These are phyloP conservation scores for Pseudopithomyces maydicus DNA, from an alignment of 2,329 filamentous ascomycete species.

Conservation along the genomic window DNA sequence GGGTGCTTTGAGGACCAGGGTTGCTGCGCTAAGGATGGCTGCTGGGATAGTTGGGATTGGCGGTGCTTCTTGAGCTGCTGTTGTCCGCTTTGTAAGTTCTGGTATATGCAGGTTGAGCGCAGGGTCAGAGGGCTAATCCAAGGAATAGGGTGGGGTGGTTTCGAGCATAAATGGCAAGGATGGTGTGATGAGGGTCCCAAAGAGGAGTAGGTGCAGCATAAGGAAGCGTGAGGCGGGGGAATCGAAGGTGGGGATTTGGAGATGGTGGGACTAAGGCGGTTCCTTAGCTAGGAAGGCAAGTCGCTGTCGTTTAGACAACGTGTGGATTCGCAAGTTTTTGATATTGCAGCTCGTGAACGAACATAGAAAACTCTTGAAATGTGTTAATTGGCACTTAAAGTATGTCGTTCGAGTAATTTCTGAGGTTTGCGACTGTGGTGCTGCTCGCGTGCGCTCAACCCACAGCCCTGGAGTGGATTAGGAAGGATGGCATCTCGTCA, in stretches of 20 bases:
- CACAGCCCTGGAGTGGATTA: no score
- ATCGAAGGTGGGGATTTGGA: not conserved
- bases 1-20: constrained; percentile 4
- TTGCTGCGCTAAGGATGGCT: constrained; percentile 5
- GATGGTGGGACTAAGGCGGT: no score
- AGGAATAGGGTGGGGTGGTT: not conserved
- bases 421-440: no score
- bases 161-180: not conserved
- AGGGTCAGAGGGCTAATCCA: not conserved
- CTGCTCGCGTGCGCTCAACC: no score
- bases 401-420: no score
- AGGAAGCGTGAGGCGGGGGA: not conserved
- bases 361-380: no score
- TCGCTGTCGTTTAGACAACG: no score
- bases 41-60: constrained; percentile 5
- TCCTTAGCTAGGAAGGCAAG: no score
- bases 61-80: constrained; percentile 2
- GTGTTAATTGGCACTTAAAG: no score
- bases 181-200: not conserved
- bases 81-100: constrained; percentile 8
- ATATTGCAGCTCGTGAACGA: no score
- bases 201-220: not conserved
- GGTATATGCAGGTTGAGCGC: not conserved
- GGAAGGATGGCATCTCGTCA: no score
- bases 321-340: no score